These are phyloP conservation scores for Lipomyces mesembrius DNA, from an alignment of 805 yeast species.

Conservation along the genomic window DNA sequence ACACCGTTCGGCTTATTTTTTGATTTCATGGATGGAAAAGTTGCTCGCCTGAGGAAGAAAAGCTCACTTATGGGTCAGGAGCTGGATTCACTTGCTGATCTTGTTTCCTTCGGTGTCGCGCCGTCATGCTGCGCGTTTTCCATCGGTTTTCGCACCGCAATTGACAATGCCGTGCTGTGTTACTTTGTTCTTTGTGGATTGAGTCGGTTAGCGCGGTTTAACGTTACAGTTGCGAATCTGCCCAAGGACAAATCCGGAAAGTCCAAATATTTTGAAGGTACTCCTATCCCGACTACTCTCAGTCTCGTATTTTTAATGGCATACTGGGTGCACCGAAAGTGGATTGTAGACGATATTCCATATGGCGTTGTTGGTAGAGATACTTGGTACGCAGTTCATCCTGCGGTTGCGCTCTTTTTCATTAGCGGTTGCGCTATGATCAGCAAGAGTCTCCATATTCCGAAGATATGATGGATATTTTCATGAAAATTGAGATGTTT, in stretches of 20 bases:
- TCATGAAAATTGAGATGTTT: not conserved
- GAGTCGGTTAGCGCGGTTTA: constrained; percentile 91
- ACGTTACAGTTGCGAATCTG: constrained; percentile 87
- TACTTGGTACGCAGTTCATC: constrained; percentile 73
- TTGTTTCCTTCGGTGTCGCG: constrained; percentile 86
- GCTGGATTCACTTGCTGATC: constrained; percentile 93
- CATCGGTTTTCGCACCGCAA: constrained; percentile 82
- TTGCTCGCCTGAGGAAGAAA: constrained; percentile 91
- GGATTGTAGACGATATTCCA: constrained; percentile 57
- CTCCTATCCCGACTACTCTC: constrained; percentile 91
- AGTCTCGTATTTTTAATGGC: constrained; percentile 76
- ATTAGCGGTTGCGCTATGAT: constrained; percentile 90
- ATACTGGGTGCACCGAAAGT: constrained; percentile 58
- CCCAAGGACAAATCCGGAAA: constrained; percentile 89
- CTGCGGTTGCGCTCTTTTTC: constrained; percentile 64
- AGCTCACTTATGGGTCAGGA: constrained; percentile 96
- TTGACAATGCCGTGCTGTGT: constrained; percentile 75
- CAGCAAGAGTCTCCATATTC: constrained; percentile 86
- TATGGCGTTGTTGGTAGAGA: constrained; percentile 64
- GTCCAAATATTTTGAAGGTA: constrained; percentile 90
- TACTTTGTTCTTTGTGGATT: constrained; percentile 92
- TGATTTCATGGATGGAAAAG: constrained; percentile 96
- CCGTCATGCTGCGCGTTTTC: constrained; percentile 93
- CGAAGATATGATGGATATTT: constrained; percentile 67
- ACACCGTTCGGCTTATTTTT: constrained; percentile 90